phyloP scores from a whole-genome alignment of 352 stramenopile genomes.

The Phytophthora citrophthora region DNA sequence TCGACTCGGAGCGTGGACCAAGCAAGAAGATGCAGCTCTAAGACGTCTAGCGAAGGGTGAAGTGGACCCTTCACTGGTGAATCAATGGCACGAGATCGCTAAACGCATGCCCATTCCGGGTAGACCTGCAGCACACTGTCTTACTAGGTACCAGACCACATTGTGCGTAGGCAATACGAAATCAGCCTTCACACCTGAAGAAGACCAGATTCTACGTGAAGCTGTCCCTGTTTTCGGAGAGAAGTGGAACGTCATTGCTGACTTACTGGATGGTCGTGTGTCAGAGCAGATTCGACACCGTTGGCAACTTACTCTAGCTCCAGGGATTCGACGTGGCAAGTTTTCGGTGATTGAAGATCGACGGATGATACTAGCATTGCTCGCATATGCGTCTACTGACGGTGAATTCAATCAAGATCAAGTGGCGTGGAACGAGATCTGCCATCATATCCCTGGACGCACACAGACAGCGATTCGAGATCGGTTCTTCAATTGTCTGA shows the following conservation, averaged over 20 bases:
- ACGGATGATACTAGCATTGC: constrained; percentile 64
- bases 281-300: constrained; percentile 79
- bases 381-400: constrained; percentile 51
- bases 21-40: constrained; percentile 54
- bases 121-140: constrained; percentile 57
- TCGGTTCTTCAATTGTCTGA: constrained; percentile 72
- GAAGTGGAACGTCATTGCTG: constrained; percentile 80
- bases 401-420: constrained; percentile 53
- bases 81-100: constrained; percentile 60
- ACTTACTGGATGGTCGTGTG: constrained; percentile 75
- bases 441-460: constrained; percentile 64
- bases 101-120: constrained; percentile 50
- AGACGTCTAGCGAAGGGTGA: constrained; percentile 47
- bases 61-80: constrained; percentile 46
- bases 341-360: constrained; percentile 80
- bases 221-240: constrained; percentile 76
- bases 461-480: constrained; percentile 63
- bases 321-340: constrained; percentile 69
- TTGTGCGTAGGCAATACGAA: constrained; percentile 50
- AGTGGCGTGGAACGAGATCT: constrained; percentile 69
- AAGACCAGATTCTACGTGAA: constrained; percentile 57
- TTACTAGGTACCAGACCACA: constrained; percentile 64
- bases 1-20: constrained; percentile 61
- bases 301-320: constrained; percentile 73
- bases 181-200: constrained; percentile 53